Evolutionary conservation across 2,329 filamentous ascomycete species (phyloP).

Genomic region (Aspergillus caelatus): DNA sequence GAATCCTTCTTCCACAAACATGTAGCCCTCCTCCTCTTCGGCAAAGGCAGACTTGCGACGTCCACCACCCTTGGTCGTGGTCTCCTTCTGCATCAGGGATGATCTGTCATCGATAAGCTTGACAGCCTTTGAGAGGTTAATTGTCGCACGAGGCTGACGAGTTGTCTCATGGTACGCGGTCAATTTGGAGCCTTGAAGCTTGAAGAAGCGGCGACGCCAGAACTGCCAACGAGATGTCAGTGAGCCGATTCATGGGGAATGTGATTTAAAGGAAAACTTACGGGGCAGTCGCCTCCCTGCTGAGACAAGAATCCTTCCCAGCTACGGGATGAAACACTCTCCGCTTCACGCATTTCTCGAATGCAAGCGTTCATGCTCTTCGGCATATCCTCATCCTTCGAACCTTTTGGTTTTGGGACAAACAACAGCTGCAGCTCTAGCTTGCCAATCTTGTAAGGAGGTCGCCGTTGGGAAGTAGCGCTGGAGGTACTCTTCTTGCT

Average conservation of each 20-base stretch:
- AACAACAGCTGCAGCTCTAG: slow-evolving; percentile 92
- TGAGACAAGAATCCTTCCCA: slow-evolving; percentile 93
- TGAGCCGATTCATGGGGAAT: neutral
- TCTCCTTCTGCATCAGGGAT: slow-evolving; percentile 80
- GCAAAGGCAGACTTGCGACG: slow-evolving; percentile 93
- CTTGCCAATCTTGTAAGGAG: slow-evolving; percentile 96
- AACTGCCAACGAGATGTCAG: slow-evolving; percentile 59
- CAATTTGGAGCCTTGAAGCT: slow-evolving; percentile 84
- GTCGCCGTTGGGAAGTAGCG: slow-evolving; percentile 64
- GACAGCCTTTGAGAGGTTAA: slow-evolving; percentile 90
- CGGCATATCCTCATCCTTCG: slow-evolving; percentile 92
- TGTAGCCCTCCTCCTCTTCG: slow-evolving; percentile 98
- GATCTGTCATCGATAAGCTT: slow-evolving; percentile 92
- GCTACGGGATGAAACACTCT: slow-evolving; percentile 73
- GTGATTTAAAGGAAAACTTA: slow-evolving; percentile 56
- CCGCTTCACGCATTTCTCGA: slow-evolving; percentile 87
- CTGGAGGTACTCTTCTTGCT: slow-evolving; percentile 77
- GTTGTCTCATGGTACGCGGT: slow-evolving; percentile 97
- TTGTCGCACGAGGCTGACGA: slow-evolving; percentile 91
- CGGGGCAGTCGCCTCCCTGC: slow-evolving; percentile 95
- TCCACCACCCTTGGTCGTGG: slow-evolving; percentile 72
- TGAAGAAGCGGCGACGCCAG: slow-evolving; percentile 98
- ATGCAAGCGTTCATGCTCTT: slow-evolving; percentile 99
- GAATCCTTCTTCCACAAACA: slow-evolving; percentile 99
- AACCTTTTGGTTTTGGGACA: slow-evolving; percentile 85